Evolutionary conservation across 177 flowering plant genomes (phyloP), one percentile per base, ranked within the genome.

Genomic region (Vitis hybrid): DNA sequence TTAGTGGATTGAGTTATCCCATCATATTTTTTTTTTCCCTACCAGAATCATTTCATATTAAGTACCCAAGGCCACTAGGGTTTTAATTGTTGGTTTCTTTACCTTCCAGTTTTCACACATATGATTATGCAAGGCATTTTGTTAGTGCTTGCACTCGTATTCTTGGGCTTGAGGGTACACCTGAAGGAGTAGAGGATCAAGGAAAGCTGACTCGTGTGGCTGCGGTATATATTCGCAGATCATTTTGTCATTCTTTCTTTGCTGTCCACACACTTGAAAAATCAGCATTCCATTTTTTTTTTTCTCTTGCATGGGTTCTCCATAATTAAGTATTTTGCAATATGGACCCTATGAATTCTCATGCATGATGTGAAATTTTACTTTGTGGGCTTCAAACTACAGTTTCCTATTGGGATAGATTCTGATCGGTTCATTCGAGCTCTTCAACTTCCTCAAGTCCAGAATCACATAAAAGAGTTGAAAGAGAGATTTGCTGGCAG

Each of bases 351-450:
- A 40, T 40, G 45, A 40, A 40, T 40, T 40, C 45, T 40, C 45
- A 40, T 40, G 45, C 6, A 40, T 40, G 45, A 40, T 7, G 45
- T 40, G 45, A 7, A 40, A 40, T 40, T 40, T 40, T 40, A 40
- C 8, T 40, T 40, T 40, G 45, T 40, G 45, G 45, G 45, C 45
- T 40, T 40, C 45, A 40, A 68, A 60, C 56, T 65, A 62, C 89
- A 93, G 99, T 96, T 96, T 85, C 99, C 99, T 7, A 96, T 93
- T 74, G 99, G 99, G 61, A 96, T 96, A 78, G 99, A 96, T 78
- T 91, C 98, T 14, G 94, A 89, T 3, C 86, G 98, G 60, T 96
- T 96, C 80, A 92, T 84, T 77, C 87, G 89, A 70, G 97, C 98
- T 52, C 92, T 93, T 64, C 90, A 93, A 60, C 68, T 79, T 73